These are phyloP conservation scores for Ophiostoma australiae DNA, from an alignment of 2,329 filamentous ascomycete genomes.

Conservation along the genomic window DNA sequence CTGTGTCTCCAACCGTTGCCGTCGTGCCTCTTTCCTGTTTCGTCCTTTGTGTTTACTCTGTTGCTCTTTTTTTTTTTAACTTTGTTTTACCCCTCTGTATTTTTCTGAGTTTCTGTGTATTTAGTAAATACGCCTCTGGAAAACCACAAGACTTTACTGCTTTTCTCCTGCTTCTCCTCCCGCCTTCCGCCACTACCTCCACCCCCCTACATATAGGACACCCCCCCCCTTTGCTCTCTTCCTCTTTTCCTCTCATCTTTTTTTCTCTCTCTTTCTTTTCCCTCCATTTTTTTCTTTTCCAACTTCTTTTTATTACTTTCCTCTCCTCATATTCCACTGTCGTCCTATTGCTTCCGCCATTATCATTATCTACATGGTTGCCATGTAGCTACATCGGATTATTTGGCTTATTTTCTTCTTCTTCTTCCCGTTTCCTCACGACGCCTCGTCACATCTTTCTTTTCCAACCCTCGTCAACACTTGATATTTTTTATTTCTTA, in stretches of 20 bases:
- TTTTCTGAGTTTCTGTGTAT: too few relatives aligned
- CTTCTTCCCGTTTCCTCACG: not conserved
- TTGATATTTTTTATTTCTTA: too few relatives aligned
- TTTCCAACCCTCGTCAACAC: not conserved
- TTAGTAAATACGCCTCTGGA: too few relatives aligned
- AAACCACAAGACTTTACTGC: too few relatives aligned
- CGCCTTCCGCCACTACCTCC: not conserved
- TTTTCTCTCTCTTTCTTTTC: not conserved
- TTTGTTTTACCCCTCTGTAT: not conserved
- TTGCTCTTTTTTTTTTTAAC: not conserved
- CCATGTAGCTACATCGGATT: not conserved
- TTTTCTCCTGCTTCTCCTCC: not conserved
- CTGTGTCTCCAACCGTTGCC: not conserved
- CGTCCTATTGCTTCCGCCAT: constrained; percentile 7
- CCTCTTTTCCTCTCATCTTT: not conserved
- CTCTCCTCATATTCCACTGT: not conserved
- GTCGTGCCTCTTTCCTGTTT: not conserved
- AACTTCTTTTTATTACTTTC: not conserved
- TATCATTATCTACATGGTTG: constrained; percentile 23
- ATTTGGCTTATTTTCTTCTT: not conserved
- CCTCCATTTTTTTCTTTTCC: not conserved
- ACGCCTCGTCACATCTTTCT: not conserved
- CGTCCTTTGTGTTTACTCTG: not conserved
- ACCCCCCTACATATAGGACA: not conserved
- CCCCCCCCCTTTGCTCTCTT: not conserved